phyloP scores from a whole-genome alignment of 192 early-diverging fungal genomes.

The Mortierella antarctica region DNA sequence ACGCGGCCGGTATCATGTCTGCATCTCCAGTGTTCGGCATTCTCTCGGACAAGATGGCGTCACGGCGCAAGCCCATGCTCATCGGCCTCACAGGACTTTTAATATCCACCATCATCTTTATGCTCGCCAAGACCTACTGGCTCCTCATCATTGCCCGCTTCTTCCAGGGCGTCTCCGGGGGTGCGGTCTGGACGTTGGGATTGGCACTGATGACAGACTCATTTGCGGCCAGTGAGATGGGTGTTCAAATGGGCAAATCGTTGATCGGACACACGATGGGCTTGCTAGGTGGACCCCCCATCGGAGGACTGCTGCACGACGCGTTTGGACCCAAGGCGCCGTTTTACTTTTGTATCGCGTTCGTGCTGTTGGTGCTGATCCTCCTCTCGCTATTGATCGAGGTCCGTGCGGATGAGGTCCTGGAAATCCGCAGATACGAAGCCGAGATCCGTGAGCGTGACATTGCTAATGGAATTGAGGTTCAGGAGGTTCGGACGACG shows the following conservation, averaged over 20 bases:
- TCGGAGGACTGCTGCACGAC: constrained; percentile 75
- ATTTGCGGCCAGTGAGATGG: constrained; percentile 65
- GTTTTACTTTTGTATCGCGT: constrained; percentile 73
- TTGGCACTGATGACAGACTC: constrained; percentile 78
- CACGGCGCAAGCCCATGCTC: constrained; percentile 76
- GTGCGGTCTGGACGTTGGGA: constrained; percentile 77
- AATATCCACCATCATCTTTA: constrained; percentile 71
- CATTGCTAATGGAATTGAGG: constrained; percentile 9
- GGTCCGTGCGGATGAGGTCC: constrained; percentile 48
- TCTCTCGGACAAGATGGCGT: constrained; percentile 75
- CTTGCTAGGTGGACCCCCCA: constrained; percentile 71
- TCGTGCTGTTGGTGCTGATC: constrained; percentile 66
- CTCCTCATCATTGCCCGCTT: constrained; percentile 75
- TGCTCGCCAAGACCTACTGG: constrained; percentile 69
- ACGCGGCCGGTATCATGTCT: constrained; percentile 70
- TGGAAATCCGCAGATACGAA: constrained; percentile 29
- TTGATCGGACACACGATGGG: constrained; percentile 77
- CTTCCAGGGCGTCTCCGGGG: constrained; percentile 78
- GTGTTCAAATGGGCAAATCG: constrained; percentile 77
- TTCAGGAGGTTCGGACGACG: constrained; percentile 9
- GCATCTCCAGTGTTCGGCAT: constrained; percentile 73
- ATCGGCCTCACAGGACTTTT: constrained; percentile 71
- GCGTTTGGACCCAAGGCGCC: constrained; percentile 73
- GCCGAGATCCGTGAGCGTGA: constrained; percentile 28
- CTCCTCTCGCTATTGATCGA: constrained; percentile 69